phyloP scores from a whole-genome alignment of 2,329 filamentous ascomycete genomes.

The Trichophyton mentagrophytes region DNA sequence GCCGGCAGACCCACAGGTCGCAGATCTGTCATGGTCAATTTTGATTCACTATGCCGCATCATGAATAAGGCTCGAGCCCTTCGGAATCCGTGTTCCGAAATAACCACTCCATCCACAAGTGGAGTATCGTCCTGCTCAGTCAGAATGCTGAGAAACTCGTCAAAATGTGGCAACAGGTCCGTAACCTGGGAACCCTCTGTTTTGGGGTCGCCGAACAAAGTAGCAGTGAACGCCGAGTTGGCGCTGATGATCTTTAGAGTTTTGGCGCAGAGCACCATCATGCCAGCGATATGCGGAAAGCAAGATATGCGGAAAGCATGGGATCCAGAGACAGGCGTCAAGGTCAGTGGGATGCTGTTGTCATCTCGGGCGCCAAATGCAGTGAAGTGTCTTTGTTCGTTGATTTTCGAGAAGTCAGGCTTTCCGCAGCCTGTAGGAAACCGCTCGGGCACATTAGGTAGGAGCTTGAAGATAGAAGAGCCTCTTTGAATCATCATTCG shows the following conservation, averaged over 20 bases:
- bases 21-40: constrained; percentile 66
- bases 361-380: constrained; percentile 48
- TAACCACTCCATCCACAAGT: constrained; percentile 84
- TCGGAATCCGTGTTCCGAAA: constrained; percentile 91
- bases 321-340: constrained; percentile 58
- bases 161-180: constrained; percentile 74
- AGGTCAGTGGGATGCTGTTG: constrained; percentile 70
- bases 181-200: constrained; percentile 70
- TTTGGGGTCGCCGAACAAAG: constrained; percentile 77
- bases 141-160: constrained; percentile 66
- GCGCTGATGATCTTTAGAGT: constrained; percentile 75
- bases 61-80: constrained; percentile 74
- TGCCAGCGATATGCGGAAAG: constrained; percentile 93
- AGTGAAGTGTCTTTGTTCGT: constrained; percentile 66
- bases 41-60: constrained; percentile 66
- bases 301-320: constrained; percentile 74
- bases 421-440: constrained; percentile 53
- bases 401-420: constrained; percentile 64
- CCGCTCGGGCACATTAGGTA: constrained; percentile 69
- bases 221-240: constrained; percentile 86
- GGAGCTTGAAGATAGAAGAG: constrained; percentile 61
- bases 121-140: constrained; percentile 75
- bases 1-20: constrained; percentile 74
- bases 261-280: constrained; percentile 76
- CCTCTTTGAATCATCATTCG: constrained; percentile 53